Base-by-base conservation (phyloP, 1,284 basidiomycete genomes). In the Papiliotrema flavescens region DNA sequence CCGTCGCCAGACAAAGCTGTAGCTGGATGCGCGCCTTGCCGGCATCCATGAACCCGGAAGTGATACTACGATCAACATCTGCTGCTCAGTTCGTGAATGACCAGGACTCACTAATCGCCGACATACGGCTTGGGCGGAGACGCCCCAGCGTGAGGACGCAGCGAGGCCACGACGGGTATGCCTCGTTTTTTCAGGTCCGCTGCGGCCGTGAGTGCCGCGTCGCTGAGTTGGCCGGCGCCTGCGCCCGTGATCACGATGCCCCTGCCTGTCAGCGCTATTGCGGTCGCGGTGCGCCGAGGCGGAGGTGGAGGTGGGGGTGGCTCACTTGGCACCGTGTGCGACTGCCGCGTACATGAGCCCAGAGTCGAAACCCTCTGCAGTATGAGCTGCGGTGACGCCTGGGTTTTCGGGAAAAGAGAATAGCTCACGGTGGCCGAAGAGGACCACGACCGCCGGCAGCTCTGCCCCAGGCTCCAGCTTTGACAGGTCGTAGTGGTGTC, bases 231-330 rank as follows among this genome's bases (percentile, higher is more conserved):
- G 13, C 56, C 56, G 6, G 56, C 53, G 15, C 56, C 56, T 17
- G 53, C 56, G n/a, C 56, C 56, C 53, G 47, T 49, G 45, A 58
- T 58, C n/a, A 58, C 49, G 44, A 58, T 54, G 19, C 56, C 56
- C 24, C 56, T 57, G 40, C 3, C 34, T n/a, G 17, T 41, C 40
- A 47, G 26, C 7, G n/a, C n/a, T 7, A 2, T n/a, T 22, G 19
- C 34, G 35, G 17, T 32, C 40, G 17, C 14, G 20, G n/a, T 41
- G 17, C n/a, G 8, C 15, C 4, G 23, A 34, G 22, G 8, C 7
- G 40, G 2, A 22, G n/a, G 19, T 42, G 9, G 14, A 7, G 47
- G 17, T 7, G 9, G 20, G 24, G 42, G 15, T 14, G 3, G 52
- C 55, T 57, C 55, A 57, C 55, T 54, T 54, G 45, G 53, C 56